Conservation (phyloP, 495 filamentous ascomycete species). For the Penicillium pancosmium region DNA sequence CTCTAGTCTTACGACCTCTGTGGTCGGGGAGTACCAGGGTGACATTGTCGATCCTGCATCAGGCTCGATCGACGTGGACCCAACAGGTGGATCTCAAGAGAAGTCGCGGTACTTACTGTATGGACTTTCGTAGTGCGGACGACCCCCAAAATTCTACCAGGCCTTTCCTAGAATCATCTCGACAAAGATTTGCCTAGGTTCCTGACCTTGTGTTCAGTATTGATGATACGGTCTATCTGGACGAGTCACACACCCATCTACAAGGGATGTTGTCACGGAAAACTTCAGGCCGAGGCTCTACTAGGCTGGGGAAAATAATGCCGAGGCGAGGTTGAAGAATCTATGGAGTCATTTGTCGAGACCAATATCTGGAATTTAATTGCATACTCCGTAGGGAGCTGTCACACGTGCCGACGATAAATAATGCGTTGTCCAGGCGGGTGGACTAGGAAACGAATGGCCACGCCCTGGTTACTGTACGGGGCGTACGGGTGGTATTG, state of each 20-base stretch:
- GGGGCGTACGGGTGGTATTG: background rate
- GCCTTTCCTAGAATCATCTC: background rate
- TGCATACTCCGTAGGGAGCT: background rate
- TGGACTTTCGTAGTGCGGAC: background rate
- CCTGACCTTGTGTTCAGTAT: background rate
- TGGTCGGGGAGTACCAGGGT: conserved; percentile 26
- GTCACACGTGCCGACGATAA: background rate
- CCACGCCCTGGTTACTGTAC: background rate
- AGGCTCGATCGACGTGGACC: conserved; percentile 9
- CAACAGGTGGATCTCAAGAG: background rate
- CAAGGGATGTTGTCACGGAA: background rate
- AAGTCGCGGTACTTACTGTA: background rate
- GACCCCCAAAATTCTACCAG: background rate
- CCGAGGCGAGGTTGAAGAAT: conserved; percentile 5
- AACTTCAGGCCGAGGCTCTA: conserved; percentile 1
- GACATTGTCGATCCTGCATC: conserved; percentile 17
- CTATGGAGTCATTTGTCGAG: background rate
- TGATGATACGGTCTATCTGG: background rate
- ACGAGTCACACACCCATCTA: background rate
- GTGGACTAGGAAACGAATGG: conserved; percentile 1
- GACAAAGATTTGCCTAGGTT: background rate
- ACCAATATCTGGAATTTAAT: background rate
- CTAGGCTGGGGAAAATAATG: background rate
- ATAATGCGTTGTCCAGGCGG: background rate
- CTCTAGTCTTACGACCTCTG: conserved; percentile 12